Evolutionary conservation across 1,139 yeast species (phyloP).

Genomic region (Yamadazyma diospyri): DNA sequence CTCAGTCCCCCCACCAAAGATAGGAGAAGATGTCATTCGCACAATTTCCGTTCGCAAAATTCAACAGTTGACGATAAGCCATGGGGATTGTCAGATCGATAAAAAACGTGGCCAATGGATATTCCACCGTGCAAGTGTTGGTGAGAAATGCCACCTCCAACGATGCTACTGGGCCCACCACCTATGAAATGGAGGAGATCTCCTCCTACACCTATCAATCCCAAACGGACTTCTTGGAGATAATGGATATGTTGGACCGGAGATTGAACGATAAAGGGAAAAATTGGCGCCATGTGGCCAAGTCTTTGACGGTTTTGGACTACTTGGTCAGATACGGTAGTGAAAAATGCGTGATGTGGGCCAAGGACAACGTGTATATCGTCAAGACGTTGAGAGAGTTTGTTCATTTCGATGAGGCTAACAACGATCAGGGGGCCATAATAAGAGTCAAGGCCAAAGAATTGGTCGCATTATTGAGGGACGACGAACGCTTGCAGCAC

Average conservation of each 20-base stretch:
- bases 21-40: too few species aligned
- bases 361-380: constrained; percentile 83
- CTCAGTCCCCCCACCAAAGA: too few species aligned
- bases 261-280: constrained; percentile 95
- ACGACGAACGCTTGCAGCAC: constrained; percentile 76
- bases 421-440: constrained; percentile 85
- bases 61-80: too few species aligned
- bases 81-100: constrained; percentile 75
- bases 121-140: constrained; percentile 78
- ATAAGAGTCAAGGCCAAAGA: constrained; percentile 92
- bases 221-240: constrained; percentile 76
- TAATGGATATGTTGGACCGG: constrained; percentile 94
- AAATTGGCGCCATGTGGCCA: constrained; percentile 97
- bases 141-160: constrained; percentile 95
- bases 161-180: constrained; percentile 81
- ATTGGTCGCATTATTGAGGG: constrained; percentile 71
- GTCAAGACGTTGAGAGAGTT: constrained; percentile 92
- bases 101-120: constrained; percentile 92
- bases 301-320: constrained; percentile 83
- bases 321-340: constrained; percentile 84
- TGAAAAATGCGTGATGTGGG: constrained; percentile 92
- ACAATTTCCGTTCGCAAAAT: too few species aligned
- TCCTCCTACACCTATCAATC: constrained; percentile 70
- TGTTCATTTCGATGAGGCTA: constrained; percentile 75
- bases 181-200: constrained; percentile 80